A percentile compares a stretch with the other conserved stretches of the same genome.
Conservation (phyloP, 768 basidiomycete species). For the Boletus rex-veris region DNA sequence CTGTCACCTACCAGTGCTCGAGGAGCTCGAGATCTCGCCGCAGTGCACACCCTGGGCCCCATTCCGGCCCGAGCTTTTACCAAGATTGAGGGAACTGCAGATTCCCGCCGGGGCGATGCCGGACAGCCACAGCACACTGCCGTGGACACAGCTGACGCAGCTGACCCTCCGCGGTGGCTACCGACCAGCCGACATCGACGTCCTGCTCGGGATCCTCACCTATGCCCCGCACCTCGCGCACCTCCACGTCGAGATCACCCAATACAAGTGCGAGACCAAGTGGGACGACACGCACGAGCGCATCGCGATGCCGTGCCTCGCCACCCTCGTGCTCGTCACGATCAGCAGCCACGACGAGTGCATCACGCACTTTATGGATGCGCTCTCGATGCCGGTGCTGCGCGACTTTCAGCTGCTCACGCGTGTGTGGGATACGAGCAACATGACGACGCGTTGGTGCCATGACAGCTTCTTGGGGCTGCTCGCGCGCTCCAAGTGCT, state of each 20-base stretch:
- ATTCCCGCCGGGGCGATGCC: constrained; percentile 32
- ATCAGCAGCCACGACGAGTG: constrained; percentile 30
- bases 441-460: constrained; percentile 27
- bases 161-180: constrained; percentile 31
- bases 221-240: constrained; percentile 26
- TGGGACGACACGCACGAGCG: constrained; percentile 21
- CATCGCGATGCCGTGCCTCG: constrained; percentile 29
- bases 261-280: constrained; percentile 28
- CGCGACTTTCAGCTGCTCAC: constrained; percentile 33
- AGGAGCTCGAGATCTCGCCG: constrained; percentile 32
- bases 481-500: constrained; percentile 26
- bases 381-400: constrained; percentile 18
- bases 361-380: constrained; percentile 25
- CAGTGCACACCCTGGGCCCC: constrained; percentile 32
- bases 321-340: constrained; percentile 30
- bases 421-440: constrained; percentile 32
- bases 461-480: constrained; percentile 28
- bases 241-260: constrained; percentile 32
- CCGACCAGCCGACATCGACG: constrained; percentile 25
- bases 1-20: constrained; percentile 24
- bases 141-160: constrained; percentile 32
- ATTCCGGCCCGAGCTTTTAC: constrained; percentile 26
- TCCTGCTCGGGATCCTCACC: constrained; percentile 24
- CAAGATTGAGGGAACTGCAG: constrained; percentile 25
- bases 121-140: constrained; percentile 30